Evolutionary conservation across 495 filamentous ascomycete species (phyloP), one percentile per base, ranked within the genome.

Genomic region (Hyaloscypha variabilis): DNA sequence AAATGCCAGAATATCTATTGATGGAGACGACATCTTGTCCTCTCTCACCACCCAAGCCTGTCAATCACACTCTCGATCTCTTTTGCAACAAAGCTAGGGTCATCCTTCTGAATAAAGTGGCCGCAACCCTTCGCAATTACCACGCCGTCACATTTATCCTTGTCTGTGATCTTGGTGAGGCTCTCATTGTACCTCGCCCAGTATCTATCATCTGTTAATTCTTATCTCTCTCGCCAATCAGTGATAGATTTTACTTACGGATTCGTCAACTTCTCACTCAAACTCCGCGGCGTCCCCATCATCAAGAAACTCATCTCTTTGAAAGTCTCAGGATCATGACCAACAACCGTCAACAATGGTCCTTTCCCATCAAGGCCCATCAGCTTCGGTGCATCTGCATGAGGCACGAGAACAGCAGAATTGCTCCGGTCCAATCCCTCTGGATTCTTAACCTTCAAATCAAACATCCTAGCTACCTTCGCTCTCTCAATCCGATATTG

Each of bases 61-160:
- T 60, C 36, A 1, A 86, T 58, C 49, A 88, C 56, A 5, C 68
- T 71, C 56, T 69, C 67, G n/a, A 83, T 70, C 67, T 87, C 79
- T 36, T 68, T 70, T 0, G 78, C 80, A 19, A 89, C 87, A 68
- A 88, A 79, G n/a, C 53, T 71, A 23, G 87, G 87, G 62, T 84
- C 79, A 67, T 89, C 86, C 67, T 72, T 83, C 68, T 89, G 87
- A 34, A 90, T 79, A 68, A 89, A 89, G 70, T 89, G 86, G 0
- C 87, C 86, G 50, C 85, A 85, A 0, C 76, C 76, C 14, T 76
- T 75, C 0, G 87, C 87, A 54, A 82, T 78, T 14, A 87, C 67
- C 6, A 84, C 81, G 1, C 83, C 81, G 5, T 74, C 73, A 57
- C 72, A 77, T 49, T 70, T 75, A 26, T 74, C 75, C 6, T 61